These are phyloP conservation scores for Penicillium sp. DNA, from an alignment of 2,329 filamentous ascomycete species.

Conservation along the genomic window DNA sequence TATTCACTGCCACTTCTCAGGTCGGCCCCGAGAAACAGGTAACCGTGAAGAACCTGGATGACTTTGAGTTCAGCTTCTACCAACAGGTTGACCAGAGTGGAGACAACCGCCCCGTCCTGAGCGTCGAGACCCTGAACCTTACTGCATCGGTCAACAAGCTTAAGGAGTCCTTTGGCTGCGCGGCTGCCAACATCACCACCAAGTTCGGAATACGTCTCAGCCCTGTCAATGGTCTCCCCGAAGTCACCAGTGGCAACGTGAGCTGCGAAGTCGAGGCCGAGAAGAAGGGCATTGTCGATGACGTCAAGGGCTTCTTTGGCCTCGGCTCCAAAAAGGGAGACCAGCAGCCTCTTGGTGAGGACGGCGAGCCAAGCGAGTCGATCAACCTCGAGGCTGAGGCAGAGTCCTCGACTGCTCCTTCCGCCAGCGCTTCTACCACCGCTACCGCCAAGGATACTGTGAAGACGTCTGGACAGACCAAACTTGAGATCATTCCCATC, in stretches of 20 bases:
- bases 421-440: slow-evolving; percentile 49
- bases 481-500: slow-evolving; percentile 53
- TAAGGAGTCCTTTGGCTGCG: slow-evolving; percentile 74
- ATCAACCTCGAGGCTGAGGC: slow-evolving; percentile 47
- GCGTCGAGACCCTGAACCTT: slow-evolving; percentile 76
- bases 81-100: slow-evolving; percentile 57
- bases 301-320: slow-evolving; percentile 93
- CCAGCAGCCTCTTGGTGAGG: slow-evolving; percentile 66
- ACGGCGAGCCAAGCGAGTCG: slow-evolving; percentile 51
- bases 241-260: slow-evolving; percentile 70
- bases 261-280: slow-evolving; percentile 80
- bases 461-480: slow-evolving; percentile 44
- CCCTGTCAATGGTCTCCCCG: slow-evolving; percentile 72
- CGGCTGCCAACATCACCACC: slow-evolving; percentile 72
- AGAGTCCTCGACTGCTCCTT: slow-evolving; percentile 46
- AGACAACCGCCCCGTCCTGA: slow-evolving; percentile 60
- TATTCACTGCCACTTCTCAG: slow-evolving; percentile 76
- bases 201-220: slow-evolving; percentile 74
- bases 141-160: slow-evolving; percentile 78
- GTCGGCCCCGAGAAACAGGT: slow-evolving; percentile 80
- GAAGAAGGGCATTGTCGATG: slow-evolving; percentile 82
- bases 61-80: slow-evolving; percentile 77
- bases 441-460: slow-evolving; percentile 47
- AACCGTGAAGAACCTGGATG: slow-evolving; percentile 75
- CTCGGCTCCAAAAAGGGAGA: slow-evolving; percentile 90